Percentiles rank a stretch among this genome's conserved stretches.
Evolutionary conservation across 2,329 filamentous ascomycete species (phyloP).

Genomic region (Neurospora sp.): DNA sequence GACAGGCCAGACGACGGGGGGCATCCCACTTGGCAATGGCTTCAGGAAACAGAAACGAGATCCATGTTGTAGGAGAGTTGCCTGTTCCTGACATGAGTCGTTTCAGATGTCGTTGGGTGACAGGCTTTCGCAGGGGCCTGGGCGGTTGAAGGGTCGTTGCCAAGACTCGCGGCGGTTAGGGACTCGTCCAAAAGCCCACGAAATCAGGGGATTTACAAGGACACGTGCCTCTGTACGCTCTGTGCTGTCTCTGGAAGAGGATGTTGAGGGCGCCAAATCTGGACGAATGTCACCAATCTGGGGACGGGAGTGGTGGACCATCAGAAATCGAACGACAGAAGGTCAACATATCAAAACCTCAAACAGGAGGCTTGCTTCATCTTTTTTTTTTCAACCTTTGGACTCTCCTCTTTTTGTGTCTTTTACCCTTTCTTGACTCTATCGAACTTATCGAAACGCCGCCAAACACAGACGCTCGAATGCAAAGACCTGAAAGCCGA

Average conservation of each 20-base stretch:
- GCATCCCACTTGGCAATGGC: constrained; percentile 1
- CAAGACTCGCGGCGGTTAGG: not conserved
- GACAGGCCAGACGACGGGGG: constrained; percentile 2
- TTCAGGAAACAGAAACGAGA: constrained; percentile 1
- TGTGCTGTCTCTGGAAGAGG: not conserved
- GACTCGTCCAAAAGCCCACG: not conserved
- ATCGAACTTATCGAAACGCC: not conserved
- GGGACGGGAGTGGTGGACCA: not conserved
- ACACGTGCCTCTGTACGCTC: not conserved
- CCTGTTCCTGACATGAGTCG: constrained; percentile 18
- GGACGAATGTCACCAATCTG: not conserved
- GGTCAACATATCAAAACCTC: not conserved
- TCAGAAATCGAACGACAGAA: not conserved
- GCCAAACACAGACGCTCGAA: not conserved
- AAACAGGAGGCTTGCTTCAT: not conserved
- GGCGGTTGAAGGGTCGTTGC: not conserved
- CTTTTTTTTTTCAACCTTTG: not conserved
- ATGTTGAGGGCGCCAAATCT: not conserved
- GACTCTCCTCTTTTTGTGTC: not conserved
- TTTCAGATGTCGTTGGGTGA: constrained; percentile 23
- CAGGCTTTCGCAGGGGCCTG: constrained; percentile 6
- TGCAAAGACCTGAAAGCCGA: not conserved
- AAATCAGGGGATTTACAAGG: not conserved
- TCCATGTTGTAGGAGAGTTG: constrained; percentile 12
- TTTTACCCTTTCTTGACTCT: not conserved